Conservation (phyloP, 2,329 filamentous ascomycete species). For the Botrytis medusae region DNA sequence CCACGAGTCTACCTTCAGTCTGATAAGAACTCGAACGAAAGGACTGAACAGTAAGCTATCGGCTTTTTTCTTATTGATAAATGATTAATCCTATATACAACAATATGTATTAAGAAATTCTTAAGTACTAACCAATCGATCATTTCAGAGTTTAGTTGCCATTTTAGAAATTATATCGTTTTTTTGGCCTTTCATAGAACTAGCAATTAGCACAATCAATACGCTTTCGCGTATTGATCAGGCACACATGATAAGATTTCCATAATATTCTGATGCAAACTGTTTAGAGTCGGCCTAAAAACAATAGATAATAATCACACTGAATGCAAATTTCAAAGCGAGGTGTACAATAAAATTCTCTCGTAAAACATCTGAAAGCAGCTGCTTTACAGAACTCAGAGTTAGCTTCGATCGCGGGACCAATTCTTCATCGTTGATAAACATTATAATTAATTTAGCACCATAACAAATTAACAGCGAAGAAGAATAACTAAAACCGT, state of each 20-base stretch:
- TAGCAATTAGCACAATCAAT: not conserved
- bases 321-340: not conserved
- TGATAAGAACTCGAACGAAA: rapidly evolving
- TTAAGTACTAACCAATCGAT: not conserved
- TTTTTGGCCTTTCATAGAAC: not conserved
- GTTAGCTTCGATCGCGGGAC: no score
- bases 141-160: not conserved
- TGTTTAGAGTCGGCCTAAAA: not conserved
- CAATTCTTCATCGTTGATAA: not conserved
- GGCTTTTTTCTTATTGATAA: not conserved
- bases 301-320: not conserved
- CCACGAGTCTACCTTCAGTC: not conserved
- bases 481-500: not conserved
- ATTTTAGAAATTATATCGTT: not conserved
- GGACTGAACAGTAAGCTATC: rapidly evolving
- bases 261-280: rapidly evolving
- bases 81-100: not conserved
- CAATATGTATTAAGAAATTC: not conserved
- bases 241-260: not conserved
- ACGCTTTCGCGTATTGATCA: not conserved
- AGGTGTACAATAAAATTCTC: not conserved
- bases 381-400: no score
- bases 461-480: not conserved
- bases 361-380: not conserved
- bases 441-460: not conserved